Evolutionary conservation across 2,329 filamentous ascomycete genomes (phyloP), one percentile per base, ranked within the genome.

Genomic region (Rasamsonia emersonii): DNA sequence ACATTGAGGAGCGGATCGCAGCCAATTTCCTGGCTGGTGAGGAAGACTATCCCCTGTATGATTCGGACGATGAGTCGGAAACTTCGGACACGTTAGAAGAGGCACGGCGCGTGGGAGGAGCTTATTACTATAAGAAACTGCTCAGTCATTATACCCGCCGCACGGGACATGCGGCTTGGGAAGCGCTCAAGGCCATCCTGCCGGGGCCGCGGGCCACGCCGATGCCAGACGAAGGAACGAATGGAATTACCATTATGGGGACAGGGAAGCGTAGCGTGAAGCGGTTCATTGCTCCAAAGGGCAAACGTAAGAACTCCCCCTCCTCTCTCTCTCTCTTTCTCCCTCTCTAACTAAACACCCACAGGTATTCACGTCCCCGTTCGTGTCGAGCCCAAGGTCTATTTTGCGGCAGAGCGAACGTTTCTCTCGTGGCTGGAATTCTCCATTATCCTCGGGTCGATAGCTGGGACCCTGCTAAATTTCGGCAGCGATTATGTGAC

Each of bases 341-440:
- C 9, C 30, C 19, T 21, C 16, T 10, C 11, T 13, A 20, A 4
- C 25, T 79, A 16, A 67, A 71, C 41, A 66, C 58, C 18, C 69
- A 56, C 69, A 75, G 84, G 84, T 58, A 96, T 98, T 37, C 89
- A 96, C 50, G 91, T 98, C 15, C 89, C 89, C 9, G 81, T 96
- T 34, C 79, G 91, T 29, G 88, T 98, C 19, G 91, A 98, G 60
- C 91, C 91, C 19, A 98, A 98, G 64, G 91, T 98, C 30, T 94
- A 86, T 59, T 94, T 98, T 54, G 91, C 91, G 14, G 88, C 86
- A 1, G 91, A 98, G 61, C 77, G 91, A 43, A 98, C 91, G 1
- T 98, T 95, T 63, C 72, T 98, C 36, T 84, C 86, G 41, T 98
- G 91, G 86, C 82, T 98, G 49, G 89, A 98, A 60, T 96, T 93